Evolutionary conservation across 192 early-diverging fungal species (phyloP).

Genomic region (Rhizophagus sp.): DNA sequence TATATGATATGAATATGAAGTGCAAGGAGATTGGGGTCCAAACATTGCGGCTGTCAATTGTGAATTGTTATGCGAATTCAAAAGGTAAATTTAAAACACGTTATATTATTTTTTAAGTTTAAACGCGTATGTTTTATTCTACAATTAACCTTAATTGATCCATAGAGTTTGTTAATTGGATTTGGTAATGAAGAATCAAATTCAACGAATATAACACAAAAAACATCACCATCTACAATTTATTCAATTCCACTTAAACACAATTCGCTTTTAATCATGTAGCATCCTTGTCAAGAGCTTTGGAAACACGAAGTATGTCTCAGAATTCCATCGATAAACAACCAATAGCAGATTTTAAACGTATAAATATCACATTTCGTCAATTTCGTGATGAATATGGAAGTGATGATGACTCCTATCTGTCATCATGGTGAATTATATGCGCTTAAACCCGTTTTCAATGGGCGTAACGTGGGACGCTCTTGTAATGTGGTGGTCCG

Average conservation of each 20-base stretch:
- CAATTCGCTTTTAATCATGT: constrained; percentile 48
- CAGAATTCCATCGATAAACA: constrained; percentile 23
- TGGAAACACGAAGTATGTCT: constrained; percentile 46
- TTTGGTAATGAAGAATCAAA: constrained; percentile 33
- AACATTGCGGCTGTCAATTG: constrained; percentile 47
- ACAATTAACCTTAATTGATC: no score
- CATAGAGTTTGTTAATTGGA: constrained; percentile 41
- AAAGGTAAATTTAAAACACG: no score
- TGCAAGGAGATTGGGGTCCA: constrained; percentile 42
- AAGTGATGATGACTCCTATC: constrained; percentile 35
- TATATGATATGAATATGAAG: constrained; percentile 40
- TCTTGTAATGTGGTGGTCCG: constrained; percentile 43
- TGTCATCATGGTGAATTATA: constrained; percentile 43
- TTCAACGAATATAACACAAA: no score
- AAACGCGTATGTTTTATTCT: no score
- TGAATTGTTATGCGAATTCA: constrained; percentile 44
- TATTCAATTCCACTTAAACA: constrained; percentile 45
- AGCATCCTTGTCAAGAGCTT: constrained; percentile 32
- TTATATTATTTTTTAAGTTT: no score
- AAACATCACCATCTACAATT: constrained; percentile 28
- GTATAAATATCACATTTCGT: constrained; percentile 48
- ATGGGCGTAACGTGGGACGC: constrained; percentile 38
- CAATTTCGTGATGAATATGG: constrained; percentile 41
- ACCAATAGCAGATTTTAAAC: constrained; percentile 14
- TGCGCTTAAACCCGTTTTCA: constrained; percentile 41